Base-by-base conservation (phyloP, 73 alveolate species). In the Strombidium stylifer region DNA sequence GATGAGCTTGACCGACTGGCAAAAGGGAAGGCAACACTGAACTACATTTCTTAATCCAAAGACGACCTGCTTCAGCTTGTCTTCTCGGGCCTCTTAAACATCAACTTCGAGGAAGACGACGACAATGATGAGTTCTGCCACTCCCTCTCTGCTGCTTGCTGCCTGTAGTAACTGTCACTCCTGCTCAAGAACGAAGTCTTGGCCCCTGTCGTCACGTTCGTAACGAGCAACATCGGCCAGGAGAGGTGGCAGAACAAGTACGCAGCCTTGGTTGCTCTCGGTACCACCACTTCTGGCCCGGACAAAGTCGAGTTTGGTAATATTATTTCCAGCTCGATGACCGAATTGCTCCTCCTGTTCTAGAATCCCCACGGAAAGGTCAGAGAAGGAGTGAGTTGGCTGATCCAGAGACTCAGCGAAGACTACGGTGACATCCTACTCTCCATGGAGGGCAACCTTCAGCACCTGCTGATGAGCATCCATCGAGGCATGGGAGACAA, bases 231-330 rank as follows among this genome's bases (percentile, higher is more conserved):
- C 30, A 59, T 67, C 40, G 48, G 58, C 18, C 31, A 34, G 27
- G 49, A 10, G 0, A 41, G 49, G 31, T 80, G 91, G 91, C 57
- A 50, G 46, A 52, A 69, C 27, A 56, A 77, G 39, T 69, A 80
- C 36, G 48, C 82, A 3, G 91, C 80, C 15, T 44, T 80, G 31
- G 16, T 80, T 6, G 84, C 91, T 12, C 54, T 69, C 19, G 91
- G 91, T 15, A 73, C 91, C 2, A 67, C 70, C 37, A 35, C 78
- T n/a, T 84, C 69, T 18, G 91, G 82, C 0, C 91, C 91, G 1
- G 77, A 71, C 24, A 64, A 47, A 31, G 42, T 35, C 19, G 52
- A 67, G 21, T 40, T 65, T 21, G 39, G 51, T 52, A 39, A 65
- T 12, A 59, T 76, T 15, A 71, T 76, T 19, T 7, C 46, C 6